A percentile compares a stretch with the other conserved stretches of the same genome.
These are phyloP conservation scores for Boletus bicolor DNA, from an alignment of 768 basidiomycete species.

Conservation along the genomic window DNA sequence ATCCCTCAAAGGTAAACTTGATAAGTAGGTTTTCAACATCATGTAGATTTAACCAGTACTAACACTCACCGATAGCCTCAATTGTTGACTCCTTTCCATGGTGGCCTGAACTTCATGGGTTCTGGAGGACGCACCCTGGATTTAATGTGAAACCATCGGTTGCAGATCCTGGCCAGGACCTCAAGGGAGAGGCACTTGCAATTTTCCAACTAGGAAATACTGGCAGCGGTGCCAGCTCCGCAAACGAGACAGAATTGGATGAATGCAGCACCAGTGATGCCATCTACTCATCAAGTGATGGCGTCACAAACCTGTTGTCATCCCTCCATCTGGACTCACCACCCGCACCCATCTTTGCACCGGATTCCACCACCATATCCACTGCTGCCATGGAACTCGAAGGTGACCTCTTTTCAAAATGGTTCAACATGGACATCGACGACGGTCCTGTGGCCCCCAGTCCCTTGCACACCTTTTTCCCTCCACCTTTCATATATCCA, in stretches of 20 bases:
- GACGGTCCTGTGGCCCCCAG: too few relatives aligned
- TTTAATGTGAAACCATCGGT: not conserved
- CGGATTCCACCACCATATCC: too few relatives aligned
- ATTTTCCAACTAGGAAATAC: not conserved
- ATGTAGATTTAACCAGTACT: too few relatives aligned
- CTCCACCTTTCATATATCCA: too few relatives aligned
- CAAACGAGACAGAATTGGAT: not conserved
- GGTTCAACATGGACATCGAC: too few relatives aligned
- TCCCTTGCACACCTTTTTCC: too few relatives aligned
- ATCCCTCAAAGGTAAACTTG: too few relatives aligned
- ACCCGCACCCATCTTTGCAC: too few relatives aligned
- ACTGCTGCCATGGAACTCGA: too few relatives aligned
- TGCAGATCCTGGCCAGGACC: not conserved
- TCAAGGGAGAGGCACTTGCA: rapidly evolving
- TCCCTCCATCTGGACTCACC: too few relatives aligned
- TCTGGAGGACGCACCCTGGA: not conserved
- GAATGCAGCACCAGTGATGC: not conserved
- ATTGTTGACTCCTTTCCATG: not conserved
- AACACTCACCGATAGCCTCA: not conserved
- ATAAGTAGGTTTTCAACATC: too few relatives aligned
- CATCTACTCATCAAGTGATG: not conserved
- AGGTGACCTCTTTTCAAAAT: too few relatives aligned
- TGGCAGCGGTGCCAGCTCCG: not conserved
- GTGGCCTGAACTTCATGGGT: not conserved
- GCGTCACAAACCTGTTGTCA: not conserved